Evolutionary conservation across 768 basidiomycete genomes (phyloP), one percentile per base, ranked within the genome.

Genomic region (Boletus rubroflammeus): DNA sequence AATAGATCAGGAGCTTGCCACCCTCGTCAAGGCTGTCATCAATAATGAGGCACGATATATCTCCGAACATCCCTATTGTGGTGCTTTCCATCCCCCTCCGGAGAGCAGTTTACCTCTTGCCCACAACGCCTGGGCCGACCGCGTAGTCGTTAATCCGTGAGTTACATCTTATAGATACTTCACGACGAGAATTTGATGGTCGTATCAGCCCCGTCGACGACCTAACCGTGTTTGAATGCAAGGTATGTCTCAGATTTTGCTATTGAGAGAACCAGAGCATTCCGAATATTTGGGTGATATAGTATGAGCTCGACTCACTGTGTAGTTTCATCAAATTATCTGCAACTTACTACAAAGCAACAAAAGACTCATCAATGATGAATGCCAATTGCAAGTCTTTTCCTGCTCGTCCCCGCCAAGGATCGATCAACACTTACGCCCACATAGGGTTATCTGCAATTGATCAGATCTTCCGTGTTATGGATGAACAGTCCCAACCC

Each of bases 241-340:
- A 91, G 77, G 87, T 85, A 51, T 36, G 69, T 51, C 14, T 26
- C 21, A 2, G 14, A 26, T 2, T 0, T 40, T 42, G 1, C 13
- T 26, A 28, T 23, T 28, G 40, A 38, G 21, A 55, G 5, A 26
- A 14, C 15, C 17, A 39, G 21, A 45, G 19, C 28, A 40, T 35
- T 39, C 32, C 31, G 10, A 53, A 41, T 26, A 14, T 48, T 17
- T 35, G 31, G 7, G 25, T 31, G 29, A 44, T 31, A 43, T 51
- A 87, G 86, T 91, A 88, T 61, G 89, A 91, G 66, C 75, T 91
- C 46, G 89, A 91, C 65, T 90, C 88, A 0, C 72, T 91, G 1
- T 88, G 86, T 55, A 82, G 86, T 6, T 90, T 90, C 73, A 69
- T 91, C 61, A 91, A 90, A 68, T 75, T 91, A 13, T 90, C 88